These are phyloP conservation scores for Stentor coeruleus DNA, from an alignment of 73 alveolate genomes.

Conservation along the genomic window DNA sequence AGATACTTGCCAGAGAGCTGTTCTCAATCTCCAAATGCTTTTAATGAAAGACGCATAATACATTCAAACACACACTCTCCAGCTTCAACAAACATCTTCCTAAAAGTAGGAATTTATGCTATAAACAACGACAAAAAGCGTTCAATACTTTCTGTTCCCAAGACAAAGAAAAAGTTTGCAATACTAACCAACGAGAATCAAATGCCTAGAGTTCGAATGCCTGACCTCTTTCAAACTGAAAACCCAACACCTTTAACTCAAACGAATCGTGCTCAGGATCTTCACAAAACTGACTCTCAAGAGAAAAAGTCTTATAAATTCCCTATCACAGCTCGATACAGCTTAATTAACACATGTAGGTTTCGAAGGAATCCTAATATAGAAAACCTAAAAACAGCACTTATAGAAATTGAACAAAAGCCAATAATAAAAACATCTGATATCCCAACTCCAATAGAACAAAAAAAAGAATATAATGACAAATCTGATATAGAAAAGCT, in stretches of 20 bases:
- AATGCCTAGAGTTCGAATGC: not conserved
- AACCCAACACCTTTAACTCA: not conserved
- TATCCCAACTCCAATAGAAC: not conserved
- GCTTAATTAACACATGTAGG: not conserved
- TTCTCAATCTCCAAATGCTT: too few species aligned
- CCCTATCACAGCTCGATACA: not conserved
- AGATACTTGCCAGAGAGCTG: too few species aligned
- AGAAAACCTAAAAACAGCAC: not conserved
- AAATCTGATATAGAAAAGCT: not conserved
- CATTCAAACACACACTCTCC: too few species aligned
- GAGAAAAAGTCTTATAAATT: not conserved
- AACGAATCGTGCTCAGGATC: too few species aligned
- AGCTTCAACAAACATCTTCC: too few species aligned
- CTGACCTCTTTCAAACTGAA: not conserved
- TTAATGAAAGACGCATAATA: too few species aligned
- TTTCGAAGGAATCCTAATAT: not conserved
- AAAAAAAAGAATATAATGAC: not conserved
- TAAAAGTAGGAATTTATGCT: not conserved
- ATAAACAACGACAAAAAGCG: not conserved
- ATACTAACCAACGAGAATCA: not conserved
- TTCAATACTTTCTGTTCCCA: not conserved
- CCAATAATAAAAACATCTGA: too few species aligned
- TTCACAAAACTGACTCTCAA: not conserved
- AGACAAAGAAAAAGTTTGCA: not conserved
- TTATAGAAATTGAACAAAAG: not conserved